These are phyloP conservation scores for Parafenestella ontariensis DNA, from an alignment of 2,329 filamentous ascomycete species.

Conservation along the genomic window DNA sequence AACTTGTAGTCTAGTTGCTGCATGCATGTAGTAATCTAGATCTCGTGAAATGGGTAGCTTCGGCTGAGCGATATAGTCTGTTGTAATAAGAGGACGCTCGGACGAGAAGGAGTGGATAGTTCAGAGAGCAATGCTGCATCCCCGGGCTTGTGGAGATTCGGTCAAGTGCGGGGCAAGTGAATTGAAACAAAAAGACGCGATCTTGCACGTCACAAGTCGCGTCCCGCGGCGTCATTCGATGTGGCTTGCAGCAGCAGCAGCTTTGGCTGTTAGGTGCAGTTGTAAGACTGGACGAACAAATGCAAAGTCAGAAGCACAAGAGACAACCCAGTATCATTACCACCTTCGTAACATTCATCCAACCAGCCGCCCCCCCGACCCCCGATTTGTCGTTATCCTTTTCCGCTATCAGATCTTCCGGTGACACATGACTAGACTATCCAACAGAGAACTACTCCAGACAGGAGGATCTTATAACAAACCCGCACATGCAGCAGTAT, in stretches of 20 bases:
- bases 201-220: too few relatives aligned
- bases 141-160: background rate
- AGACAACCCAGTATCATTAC: background rate
- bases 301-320: background rate
- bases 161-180: background rate
- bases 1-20: background rate
- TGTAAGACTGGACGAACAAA: too few relatives aligned
- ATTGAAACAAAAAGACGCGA: background rate
- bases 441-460: background rate
- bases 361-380: background rate
- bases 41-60: slow-evolving; percentile 4
- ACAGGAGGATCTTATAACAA: background rate
- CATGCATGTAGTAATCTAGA: background rate
- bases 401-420: background rate
- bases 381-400: background rate
- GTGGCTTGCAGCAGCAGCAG: background rate
- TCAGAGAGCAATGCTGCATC: background rate
- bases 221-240: too few relatives aligned
- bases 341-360: background rate
- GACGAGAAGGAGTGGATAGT: background rate
- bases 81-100: background rate
- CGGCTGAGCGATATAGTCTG: slow-evolving; percentile 4
- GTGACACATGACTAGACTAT: background rate
- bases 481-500: background rate
- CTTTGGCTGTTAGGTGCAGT: background rate